Percentiles rank a stretch among this genome's conserved stretches.
phyloP scores from a whole-genome alignment of 148 eudicot species.

The Fagopyrum homotropicum region DNA sequence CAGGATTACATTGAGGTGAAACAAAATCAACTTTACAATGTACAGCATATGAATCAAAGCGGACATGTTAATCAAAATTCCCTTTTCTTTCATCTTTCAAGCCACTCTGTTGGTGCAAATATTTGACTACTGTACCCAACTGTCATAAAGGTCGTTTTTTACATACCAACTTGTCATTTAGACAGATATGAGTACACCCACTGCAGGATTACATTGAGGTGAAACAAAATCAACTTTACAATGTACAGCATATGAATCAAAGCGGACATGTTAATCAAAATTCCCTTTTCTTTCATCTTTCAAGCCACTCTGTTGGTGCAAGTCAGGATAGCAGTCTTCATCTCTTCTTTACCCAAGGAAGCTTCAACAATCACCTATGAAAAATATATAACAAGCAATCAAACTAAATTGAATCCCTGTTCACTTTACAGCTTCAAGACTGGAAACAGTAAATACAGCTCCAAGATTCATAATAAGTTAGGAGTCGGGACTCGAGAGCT shows the following conservation, averaged over 20 bases:
- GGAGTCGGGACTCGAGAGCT: too few relatives aligned
- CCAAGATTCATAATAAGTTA: neutral
- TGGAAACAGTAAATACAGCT: neutral
- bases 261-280: neutral
- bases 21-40: conserved; percentile 9
- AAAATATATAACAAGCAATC: conserved; percentile 9
- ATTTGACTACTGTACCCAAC: too few relatives aligned
- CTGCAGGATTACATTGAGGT: neutral
- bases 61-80: neutral
- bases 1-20: neutral
- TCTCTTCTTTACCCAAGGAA: conserved; percentile 70
- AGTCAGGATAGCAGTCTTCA: conserved; percentile 66
- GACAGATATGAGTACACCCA: neutral
- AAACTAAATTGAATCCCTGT: neutral
- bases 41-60: neutral
- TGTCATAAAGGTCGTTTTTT: too few relatives aligned
- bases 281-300: neutral
- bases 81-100: conserved; percentile 13
- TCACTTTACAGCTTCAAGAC: neutral
- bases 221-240: conserved; percentile 10
- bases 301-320: conserved; percentile 70
- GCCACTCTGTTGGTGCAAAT: conserved; percentile 59
- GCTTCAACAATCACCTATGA: conserved; percentile 73
- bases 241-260: neutral
- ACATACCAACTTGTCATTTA: too few relatives aligned